Conservation (phyloP, 2,329 filamentous ascomycete genomes). For the Mollisiaceae sp. region DNA sequence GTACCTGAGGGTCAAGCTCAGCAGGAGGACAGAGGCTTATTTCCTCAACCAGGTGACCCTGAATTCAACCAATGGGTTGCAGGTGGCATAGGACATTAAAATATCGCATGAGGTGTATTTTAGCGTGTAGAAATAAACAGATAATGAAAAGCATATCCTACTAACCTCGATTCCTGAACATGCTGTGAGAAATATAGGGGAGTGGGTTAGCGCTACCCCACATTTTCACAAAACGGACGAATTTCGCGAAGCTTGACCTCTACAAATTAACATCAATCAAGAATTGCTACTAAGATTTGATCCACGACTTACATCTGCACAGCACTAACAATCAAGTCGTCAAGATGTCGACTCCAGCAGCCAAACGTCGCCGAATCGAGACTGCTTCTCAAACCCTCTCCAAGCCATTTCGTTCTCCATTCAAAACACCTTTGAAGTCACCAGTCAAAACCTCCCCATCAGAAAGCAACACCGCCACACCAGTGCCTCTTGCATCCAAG, state of each 20-base stretch:
- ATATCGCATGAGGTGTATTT: slow-evolving; percentile 20
- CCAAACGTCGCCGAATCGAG: slow-evolving; percentile 68
- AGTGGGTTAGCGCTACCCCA: slow-evolving; percentile 5
- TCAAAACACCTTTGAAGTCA: slow-evolving; percentile 52
- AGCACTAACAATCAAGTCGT: slow-evolving; percentile 37
- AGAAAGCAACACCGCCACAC: slow-evolving; percentile 19
- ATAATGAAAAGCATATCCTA: not conserved
- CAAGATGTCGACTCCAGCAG: slow-evolving; percentile 55
- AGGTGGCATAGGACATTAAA: slow-evolving; percentile 68
- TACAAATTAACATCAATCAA: slow-evolving; percentile 14
- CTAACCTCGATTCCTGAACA: not conserved
- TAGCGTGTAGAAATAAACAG: slow-evolving; percentile 29
- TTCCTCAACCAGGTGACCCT: slow-evolving; percentile 70
- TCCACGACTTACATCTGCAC: slow-evolving; percentile 32
- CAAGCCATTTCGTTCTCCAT: slow-evolving; percentile 75
- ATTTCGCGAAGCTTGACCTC: slow-evolving; percentile 1
- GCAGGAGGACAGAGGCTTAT: slow-evolving; percentile 58
- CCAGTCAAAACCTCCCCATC: slow-evolving; percentile 19
- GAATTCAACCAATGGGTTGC: slow-evolving; percentile 68
- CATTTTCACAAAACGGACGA: slow-evolving; percentile 15
- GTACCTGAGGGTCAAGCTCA: slow-evolving; percentile 35
- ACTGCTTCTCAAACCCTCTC: slow-evolving; percentile 62
- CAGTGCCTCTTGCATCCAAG: slow-evolving; percentile 15
- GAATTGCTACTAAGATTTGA: slow-evolving; percentile 33
- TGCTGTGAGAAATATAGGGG: not conserved